Evolutionary conservation across 2,329 filamentous ascomycete species (phyloP).

Genomic region (Apiospora phragmitis): DNA sequence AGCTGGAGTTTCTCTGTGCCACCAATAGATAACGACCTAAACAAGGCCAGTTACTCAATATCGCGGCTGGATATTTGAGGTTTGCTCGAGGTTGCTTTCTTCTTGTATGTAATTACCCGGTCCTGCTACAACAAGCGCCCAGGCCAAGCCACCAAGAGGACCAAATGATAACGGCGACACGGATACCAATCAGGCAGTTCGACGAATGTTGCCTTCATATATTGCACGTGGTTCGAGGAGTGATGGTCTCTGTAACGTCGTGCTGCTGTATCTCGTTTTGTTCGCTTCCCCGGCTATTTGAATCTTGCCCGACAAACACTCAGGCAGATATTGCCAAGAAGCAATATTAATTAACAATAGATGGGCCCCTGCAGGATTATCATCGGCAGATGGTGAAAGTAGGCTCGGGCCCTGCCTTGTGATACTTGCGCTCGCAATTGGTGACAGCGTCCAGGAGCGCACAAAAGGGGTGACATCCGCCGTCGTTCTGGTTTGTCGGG

Average conservation of each 20-base stretch:
- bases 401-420: background rate
- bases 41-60: background rate
- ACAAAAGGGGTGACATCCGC: background rate
- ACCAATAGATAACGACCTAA: background rate
- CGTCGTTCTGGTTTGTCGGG: no score
- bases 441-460: background rate
- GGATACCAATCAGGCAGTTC: background rate
- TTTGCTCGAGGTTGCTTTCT: background rate
- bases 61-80: background rate
- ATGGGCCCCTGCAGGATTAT: background rate
- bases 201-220: background rate
- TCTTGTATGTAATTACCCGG: background rate
- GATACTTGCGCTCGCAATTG: background rate
- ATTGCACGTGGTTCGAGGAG: background rate
- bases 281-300: background rate
- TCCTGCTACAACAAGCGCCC: background rate
- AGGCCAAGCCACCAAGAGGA: background rate
- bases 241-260: background rate
- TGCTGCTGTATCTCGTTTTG: background rate
- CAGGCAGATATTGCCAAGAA: background rate
- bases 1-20: background rate
- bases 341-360: background rate
- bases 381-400: background rate
- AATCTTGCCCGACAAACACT: background rate
- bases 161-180: background rate